phyloP scores from a whole-genome alignment of 202 grass and related monocot species.

The Setaria italica region DNA sequence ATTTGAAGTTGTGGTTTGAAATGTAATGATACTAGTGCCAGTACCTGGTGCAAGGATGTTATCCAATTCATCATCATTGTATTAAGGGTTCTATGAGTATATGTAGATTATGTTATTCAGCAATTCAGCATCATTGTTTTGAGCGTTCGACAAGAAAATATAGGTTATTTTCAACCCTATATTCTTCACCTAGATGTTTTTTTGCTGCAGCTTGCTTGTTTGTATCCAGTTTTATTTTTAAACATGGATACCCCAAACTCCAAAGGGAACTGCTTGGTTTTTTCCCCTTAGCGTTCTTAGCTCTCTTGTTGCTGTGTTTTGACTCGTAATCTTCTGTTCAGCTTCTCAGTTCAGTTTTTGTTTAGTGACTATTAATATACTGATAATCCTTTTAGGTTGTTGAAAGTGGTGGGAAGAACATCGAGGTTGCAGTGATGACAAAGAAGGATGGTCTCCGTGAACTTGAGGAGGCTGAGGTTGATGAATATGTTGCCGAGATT shows the following conservation, averaged over 20 bases:
- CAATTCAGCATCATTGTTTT: background rate
- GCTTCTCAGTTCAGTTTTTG: conserved; percentile 12
- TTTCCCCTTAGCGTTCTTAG: background rate
- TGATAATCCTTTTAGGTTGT: conserved; percentile 63
- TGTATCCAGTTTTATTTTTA: background rate
- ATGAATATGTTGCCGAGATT: conserved; percentile 81
- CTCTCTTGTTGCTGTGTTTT: background rate
- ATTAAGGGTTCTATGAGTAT: background rate
- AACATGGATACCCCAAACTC: background rate
- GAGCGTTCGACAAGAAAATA: background rate
- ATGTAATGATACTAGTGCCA: background rate
- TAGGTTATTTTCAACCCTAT: background rate
- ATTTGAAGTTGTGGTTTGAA: background rate
- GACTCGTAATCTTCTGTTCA: conserved; percentile 18
- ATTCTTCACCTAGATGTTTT: background rate
- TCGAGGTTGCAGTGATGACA: conserved; percentile 81
- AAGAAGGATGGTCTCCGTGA: conserved; percentile 65
- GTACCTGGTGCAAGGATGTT: background rate
- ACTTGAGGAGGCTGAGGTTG: conserved; percentile 76
- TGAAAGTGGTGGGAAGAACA: conserved; percentile 92
- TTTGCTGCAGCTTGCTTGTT: background rate
- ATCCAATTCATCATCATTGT: background rate
- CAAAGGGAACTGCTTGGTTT: conserved; percentile 7
- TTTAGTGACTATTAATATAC: background rate
- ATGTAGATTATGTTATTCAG: background rate